Percentiles rank a stretch among this genome's conserved stretches.
Conservation (phyloP, 768 basidiomycete genomes). For the Boletus subcaerulescens region DNA sequence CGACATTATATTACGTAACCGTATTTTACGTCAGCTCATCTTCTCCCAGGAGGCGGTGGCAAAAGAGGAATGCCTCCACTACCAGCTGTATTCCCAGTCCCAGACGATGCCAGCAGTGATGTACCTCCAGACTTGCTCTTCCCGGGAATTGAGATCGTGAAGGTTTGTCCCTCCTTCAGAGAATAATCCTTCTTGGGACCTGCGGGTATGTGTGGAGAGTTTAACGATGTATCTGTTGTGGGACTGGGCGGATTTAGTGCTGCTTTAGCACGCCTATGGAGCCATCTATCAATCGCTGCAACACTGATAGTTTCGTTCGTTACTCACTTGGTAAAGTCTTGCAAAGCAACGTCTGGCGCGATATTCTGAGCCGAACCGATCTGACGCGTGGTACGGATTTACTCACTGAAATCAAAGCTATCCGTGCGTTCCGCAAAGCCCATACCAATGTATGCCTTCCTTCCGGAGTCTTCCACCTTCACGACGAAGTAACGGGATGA, state of each 20-base stretch:
- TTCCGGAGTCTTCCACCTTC: conserved; percentile 82
- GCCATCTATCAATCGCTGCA: neutral
- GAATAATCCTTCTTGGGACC: conserved; percentile 93
- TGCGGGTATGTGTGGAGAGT: conserved; percentile 64
- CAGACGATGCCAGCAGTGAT: conserved; percentile 38
- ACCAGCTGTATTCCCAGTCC: conserved; percentile 23
- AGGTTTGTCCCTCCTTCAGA: conserved; percentile 92
- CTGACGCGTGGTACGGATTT: neutral
- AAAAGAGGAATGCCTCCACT: conserved; percentile 60
- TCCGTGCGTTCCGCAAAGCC: conserved; percentile 87
- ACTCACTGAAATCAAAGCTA: conserved; percentile 89
- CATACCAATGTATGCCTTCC: conserved; percentile 91
- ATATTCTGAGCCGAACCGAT: conserved; percentile 4
- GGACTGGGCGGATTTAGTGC: conserved; percentile 52
- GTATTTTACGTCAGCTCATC: conserved; percentile 30
- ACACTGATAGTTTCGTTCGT: neutral
- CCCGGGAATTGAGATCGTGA: conserved; percentile 90
- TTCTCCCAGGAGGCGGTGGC: conserved; percentile 75
- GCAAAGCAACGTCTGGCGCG: conserved; percentile 70
- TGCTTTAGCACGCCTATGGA: conserved; percentile 58
- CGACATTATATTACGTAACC: conserved; percentile 19
- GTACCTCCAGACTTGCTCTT: conserved; percentile 41
- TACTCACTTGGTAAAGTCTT: conserved; percentile 78
- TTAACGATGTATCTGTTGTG: conserved; percentile 34
- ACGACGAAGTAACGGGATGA: conserved; percentile 95